Evolutionary conservation across 1,284 basidiomycete genomes (phyloP), one percentile per base, ranked within the genome.

Genomic region (Gomphus bonarii): DNA sequence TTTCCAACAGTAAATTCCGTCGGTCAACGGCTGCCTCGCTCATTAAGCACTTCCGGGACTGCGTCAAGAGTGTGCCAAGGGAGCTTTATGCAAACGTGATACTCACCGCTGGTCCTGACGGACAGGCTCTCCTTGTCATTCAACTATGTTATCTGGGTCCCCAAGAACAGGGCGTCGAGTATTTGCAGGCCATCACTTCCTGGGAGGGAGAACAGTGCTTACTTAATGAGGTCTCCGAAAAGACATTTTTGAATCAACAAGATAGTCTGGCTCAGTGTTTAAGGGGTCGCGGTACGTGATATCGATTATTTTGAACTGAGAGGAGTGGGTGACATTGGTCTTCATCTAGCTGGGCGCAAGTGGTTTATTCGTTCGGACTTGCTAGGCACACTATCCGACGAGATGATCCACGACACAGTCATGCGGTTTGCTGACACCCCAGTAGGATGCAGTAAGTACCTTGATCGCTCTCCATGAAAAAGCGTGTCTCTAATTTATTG

Each of bases 21-120:
- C 79, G 79, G 48, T 78, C 82, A 8, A 95, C 91, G 0, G 87
- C 92, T 0, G 82, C 89, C 8, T 91, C 88, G 7, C 79, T 95
- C 36, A 84, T 95, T 67, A 87, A 85, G 62, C 92, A 95, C 69
- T 92, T 93, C 75, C 82, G 92, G 30, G 93, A 95, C 69, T 94
- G 91, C 66, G 80, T 95, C 70, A 95, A 95, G 66, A 82, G 82
- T 36, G 86, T 88, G 3, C 90, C 91, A 14, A 79, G 85, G 25
- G 84, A 91, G 65, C 79, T 95, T 16, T 95, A 95, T 68, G 85
- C 88, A 36, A 95, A 95, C 67, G 80, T 92, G 42, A 80, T 95
- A 57, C 78, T 95, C 57, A 95, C 92, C 0, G 91, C 92, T 0
- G 92, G 91, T 18, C 88, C 93, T 6, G 81, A 80, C 12, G 81